Base-by-base conservation (phyloP, 306 rosid species). In the Argentina anserina region DNA sequence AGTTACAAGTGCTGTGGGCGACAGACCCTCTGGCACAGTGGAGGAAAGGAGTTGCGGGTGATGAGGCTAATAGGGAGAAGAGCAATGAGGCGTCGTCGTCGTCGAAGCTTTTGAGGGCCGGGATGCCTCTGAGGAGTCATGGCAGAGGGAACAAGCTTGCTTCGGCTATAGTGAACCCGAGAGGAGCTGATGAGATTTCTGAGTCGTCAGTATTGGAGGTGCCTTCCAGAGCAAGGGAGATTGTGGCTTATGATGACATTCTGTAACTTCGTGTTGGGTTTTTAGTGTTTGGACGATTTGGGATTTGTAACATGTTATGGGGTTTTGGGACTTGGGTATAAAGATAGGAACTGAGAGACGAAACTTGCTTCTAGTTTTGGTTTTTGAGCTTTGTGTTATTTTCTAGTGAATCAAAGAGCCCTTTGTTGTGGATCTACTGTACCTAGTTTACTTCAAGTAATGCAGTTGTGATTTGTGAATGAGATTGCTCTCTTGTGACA, bases 1-100 rank as follows among this genome's bases (percentile, higher is more conserved):
- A 90, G 98, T 87, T 90, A 65, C 83, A 88, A 79, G 97, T 93
- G 20, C 28, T 93, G 78, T 93, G 98, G 97, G 96, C 96, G 55
- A 87, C 91, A 0, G 98, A 93, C 72, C 96, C 93, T 64, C 77
- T 83, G 36, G 93, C 89, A 14, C 84, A 87, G 79, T 92, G 98
- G 98, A 84, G 96, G 65, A 87, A 93, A 87, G 98, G 98, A 77
- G 79, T 93, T 78, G 81, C 68, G n/a, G 72, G 64, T 28, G 90
- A 87, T 45, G 81, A 74, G 28, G 88, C 70, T 31, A 82, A 75
- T 11, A 86, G 82, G 55, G 60, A 47, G 31, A 4, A 60, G 25
- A 47, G 75, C 18, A 28, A 18, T 56, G 75, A 49, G 65, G 5
- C 75, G 12, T 66, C 75, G 21, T 83, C 91, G 0, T 81, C 70